Base-by-base conservation (phyloP, 2,329 filamentous ascomycete species). In the Xylaria polymorpha region DNA sequence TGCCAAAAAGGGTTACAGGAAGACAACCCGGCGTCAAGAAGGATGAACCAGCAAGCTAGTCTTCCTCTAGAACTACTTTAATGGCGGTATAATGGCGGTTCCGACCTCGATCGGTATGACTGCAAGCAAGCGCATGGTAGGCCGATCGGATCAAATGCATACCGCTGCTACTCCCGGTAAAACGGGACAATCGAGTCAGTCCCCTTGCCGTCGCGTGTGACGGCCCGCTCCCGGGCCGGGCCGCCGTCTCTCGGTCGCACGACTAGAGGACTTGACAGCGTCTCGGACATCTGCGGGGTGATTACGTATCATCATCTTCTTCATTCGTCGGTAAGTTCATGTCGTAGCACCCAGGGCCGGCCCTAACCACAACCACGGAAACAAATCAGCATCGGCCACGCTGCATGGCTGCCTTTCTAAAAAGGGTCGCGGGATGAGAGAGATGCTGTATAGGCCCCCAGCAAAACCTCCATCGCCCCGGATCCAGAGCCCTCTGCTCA, bases 1-100 rank as follows among this genome's bases (percentile, higher is more conserved):
- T 37, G 22, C 60, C 48, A 62, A 62, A 55, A 62, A 35, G 22
- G 22, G 48, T 32, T n/a, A 20, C 20, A 20, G 59, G 22, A 44
- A 43, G 14, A n/a, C 4, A 22, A n/a, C 29, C 32, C 18, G 55
- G 37, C 9, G 22, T n/a, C 39, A 41, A 29, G 32, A 51, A n/a
- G 14, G 59, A 25, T 1, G 46, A 35, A 4, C 55, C 55, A 6
- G 37, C 10, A n/a, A 43, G 55, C 35, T 58, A 37, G 35, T 61
- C 59, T 12, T 61, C 59, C 22, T 61, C 61, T 7, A 51, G 61
- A 29, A 64, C 61, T 18, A 58, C 39, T 14, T 58, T 51, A 12
- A 41, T 37, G 20, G 51, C 48, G 5, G 41, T 32, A 20, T 29
- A 20, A 18, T 22, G 61, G 25, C 25, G 39, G 48, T 15, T 43